A percentile compares a stretch with the other conserved stretches of the same genome.
Evolutionary conservation across 495 filamentous ascomycete genomes (phyloP).

Genomic region (Penicillium cinerascens): DNA sequence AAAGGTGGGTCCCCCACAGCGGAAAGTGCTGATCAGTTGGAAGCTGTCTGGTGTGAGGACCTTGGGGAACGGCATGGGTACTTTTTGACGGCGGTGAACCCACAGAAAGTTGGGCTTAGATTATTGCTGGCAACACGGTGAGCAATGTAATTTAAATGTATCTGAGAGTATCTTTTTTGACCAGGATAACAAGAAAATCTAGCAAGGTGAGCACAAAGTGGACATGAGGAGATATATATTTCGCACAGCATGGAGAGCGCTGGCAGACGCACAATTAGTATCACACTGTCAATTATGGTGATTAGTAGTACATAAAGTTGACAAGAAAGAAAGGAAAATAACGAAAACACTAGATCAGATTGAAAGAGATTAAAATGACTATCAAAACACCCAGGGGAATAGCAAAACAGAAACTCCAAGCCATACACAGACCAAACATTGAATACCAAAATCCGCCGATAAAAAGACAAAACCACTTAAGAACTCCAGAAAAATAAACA

Average conservation of each 20-base stretch:
- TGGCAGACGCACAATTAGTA: not conserved
- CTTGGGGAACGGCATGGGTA: conserved; percentile 15
- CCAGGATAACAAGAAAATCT: no score
- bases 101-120: not conserved
- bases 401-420: conserved; percentile 7
- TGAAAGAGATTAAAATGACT: conserved; percentile 14
- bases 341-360: not conserved
- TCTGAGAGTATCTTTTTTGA: no score
- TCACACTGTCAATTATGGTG: not conserved
- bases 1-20: conserved; percentile 5
- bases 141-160: not conserved
- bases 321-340: not conserved
- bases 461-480: conserved; percentile 3
- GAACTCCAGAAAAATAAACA: not conserved
- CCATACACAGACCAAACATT: conserved; percentile 5
- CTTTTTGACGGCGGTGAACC: not conserved
- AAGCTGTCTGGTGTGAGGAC: conserved; percentile 15
- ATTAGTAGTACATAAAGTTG: not conserved
- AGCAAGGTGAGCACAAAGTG: no score
- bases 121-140: not conserved
- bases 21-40: conserved; percentile 5
- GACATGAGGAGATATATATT: no score
- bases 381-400: conserved; percentile 17
- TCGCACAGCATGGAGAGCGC: not conserved
- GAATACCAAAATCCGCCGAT: not conserved